Percentiles rank a stretch among this genome's conserved stretches.
These are phyloP conservation scores for Solanum hybrid DNA, from an alignment of 305 asterid genomes.

Conservation along the genomic window DNA sequence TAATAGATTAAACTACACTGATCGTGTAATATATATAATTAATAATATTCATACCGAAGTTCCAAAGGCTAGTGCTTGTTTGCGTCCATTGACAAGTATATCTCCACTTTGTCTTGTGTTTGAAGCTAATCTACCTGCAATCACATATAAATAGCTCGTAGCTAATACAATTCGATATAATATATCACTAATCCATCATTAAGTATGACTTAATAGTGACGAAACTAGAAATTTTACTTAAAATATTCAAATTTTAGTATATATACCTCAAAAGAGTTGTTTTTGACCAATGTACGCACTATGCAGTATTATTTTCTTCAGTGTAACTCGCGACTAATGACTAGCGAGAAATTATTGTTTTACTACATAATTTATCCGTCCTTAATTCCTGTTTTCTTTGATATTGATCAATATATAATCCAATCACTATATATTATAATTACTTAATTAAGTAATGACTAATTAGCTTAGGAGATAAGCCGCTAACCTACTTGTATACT, in stretches of 20 bases:
- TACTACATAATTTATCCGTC: background rate
- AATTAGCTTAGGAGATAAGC: background rate
- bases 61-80: conserved; percentile 47
- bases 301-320: background rate
- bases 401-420: background rate
- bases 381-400: background rate
- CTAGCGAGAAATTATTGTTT: background rate
- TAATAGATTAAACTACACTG: background rate
- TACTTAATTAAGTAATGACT: background rate
- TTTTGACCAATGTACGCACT: background rate
- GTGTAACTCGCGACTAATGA: background rate
- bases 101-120: conserved; percentile 41
- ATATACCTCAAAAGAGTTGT: background rate
- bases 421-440: background rate
- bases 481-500: background rate
- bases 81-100: conserved; percentile 50
- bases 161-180: background rate
- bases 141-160: background rate
- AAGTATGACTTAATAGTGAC: background rate
- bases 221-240: background rate
- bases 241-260: background rate
- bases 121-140: conserved; percentile 41
- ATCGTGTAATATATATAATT: background rate
- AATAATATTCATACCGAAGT: conserved; percentile 32
- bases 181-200: background rate